phyloP scores from a whole-genome alignment of 1,139 yeast genomes.

The Kurtzmaniella natalensis region DNA sequence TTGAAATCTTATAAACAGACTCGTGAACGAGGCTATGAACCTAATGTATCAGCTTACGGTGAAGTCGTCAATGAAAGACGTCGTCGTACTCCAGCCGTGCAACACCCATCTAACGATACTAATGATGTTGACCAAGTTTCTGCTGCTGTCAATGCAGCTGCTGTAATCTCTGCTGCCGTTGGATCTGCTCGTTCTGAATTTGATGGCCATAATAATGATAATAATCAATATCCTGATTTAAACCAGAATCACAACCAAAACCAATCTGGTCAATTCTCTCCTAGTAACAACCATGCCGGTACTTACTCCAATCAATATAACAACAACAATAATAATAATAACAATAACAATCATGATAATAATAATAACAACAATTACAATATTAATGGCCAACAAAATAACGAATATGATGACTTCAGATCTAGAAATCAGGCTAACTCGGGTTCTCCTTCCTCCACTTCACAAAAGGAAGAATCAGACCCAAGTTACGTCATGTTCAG shows the following conservation, averaged over 20 bases:
- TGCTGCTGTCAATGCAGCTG: slow-evolving; percentile 1
- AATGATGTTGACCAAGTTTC: slow-evolving; percentile 1
- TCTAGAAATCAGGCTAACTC: slow-evolving; percentile 10
- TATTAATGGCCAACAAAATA: neutral
- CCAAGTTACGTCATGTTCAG: slow-evolving; percentile 63
- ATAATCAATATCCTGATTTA: too few species aligned
- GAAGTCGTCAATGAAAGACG: slow-evolving; percentile 1
- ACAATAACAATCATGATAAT: too few species aligned
- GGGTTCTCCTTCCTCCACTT: slow-evolving; percentile 10
- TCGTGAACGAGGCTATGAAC: slow-evolving; percentile 2
- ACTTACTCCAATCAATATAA: too few species aligned
- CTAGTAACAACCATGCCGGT: neutral
- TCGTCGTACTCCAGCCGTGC: neutral
- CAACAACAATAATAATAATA: neutral
- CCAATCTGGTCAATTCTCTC: too few species aligned
- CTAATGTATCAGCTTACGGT: neutral
- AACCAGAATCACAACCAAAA: too few species aligned
- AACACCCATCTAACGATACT: neutral
- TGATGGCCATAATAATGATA: too few species aligned
- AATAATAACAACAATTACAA: neutral
- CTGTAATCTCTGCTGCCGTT: slow-evolving; percentile 1
- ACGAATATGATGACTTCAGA: slow-evolving; percentile 3
- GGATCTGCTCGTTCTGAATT: neutral
- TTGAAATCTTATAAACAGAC: neutral
- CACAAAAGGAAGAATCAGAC: slow-evolving; percentile 40